Evolutionary conservation across 139 green algal species (phyloP).

Genomic region (Edaphochlamys debaryana): DNA sequence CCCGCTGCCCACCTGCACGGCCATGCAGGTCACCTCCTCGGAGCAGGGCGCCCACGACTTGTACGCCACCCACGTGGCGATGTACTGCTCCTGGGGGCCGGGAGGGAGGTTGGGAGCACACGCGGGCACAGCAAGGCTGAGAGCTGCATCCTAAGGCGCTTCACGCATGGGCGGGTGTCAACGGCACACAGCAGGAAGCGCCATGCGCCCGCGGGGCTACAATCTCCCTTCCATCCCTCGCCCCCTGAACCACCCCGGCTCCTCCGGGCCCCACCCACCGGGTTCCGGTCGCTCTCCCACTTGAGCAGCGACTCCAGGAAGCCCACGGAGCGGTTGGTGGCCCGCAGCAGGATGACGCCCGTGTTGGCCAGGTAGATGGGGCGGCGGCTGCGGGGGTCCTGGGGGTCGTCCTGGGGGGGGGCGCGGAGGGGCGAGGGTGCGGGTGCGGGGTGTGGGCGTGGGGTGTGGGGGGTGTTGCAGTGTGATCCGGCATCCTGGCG

Average conservation of each 20-base stretch:
- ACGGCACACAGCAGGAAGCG: neutral
- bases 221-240: neutral
- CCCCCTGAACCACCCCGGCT: neutral
- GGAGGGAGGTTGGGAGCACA: too few species aligned
- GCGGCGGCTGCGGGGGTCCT: neutral
- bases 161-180: too few species aligned
- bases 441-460: too few species aligned
- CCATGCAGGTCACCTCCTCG: neutral
- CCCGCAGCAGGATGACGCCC: constrained; percentile 1
- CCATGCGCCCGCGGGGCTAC: neutral
- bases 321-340: neutral
- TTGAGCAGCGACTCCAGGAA: constrained; percentile 18
- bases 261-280: neutral
- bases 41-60: constrained; percentile 11
- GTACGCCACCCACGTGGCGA: constrained; percentile 8
- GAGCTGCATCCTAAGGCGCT: too few species aligned
- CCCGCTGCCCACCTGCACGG: neutral
- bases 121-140: too few species aligned
- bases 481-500: too few species aligned
- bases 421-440: too few species aligned
- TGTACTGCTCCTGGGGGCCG: constrained; percentile 14
- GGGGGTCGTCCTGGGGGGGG: constrained; percentile 16
- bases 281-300: neutral
- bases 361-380: constrained; percentile 34
- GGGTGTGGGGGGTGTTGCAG: too few species aligned